Percentiles rank a stretch among this genome's conserved stretches.
Evolutionary conservation across 2,329 filamentous ascomycete genomes (phyloP).

Genomic region (Dactylonectria macrodidyma): DNA sequence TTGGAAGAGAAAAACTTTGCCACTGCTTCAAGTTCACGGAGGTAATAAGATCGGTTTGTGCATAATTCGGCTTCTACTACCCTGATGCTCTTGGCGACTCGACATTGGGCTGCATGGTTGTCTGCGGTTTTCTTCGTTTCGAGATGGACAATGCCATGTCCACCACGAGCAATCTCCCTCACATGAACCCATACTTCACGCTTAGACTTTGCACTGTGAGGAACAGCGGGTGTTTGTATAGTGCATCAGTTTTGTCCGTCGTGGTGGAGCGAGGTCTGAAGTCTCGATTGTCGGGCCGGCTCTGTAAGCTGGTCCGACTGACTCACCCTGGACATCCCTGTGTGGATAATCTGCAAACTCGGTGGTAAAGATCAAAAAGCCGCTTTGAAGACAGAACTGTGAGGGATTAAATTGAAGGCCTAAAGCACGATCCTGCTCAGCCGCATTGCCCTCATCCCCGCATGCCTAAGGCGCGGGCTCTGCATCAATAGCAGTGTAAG

Average conservation of each 20-base stretch:
- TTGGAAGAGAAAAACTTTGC: background rate
- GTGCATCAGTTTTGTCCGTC: background rate
- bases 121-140: background rate
- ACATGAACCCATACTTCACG: slow-evolving; percentile 4
- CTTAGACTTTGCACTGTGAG: background rate
- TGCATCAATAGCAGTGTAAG: too few relatives aligned
- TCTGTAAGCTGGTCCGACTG: background rate
- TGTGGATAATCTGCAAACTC: too few relatives aligned
- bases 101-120: background rate
- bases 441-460: too few relatives aligned
- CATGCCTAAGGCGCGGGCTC: too few relatives aligned
- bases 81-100: background rate
- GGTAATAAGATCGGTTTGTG: background rate
- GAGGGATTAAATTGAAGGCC: too few relatives aligned
- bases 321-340: background rate
- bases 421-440: too few relatives aligned
- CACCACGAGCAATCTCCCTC: background rate
- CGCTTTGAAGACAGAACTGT: too few relatives aligned
- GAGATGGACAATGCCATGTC: background rate
- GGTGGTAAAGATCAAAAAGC: too few relatives aligned
- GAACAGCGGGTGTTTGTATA: background rate
- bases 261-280: background rate
- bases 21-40: background rate
- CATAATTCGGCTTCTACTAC: background rate
- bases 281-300: background rate